Evolutionary conservation across 176 grass and related monocot genomes (phyloP), one percentile per base, ranked within the genome.

Genomic region (Neostapfia colusana): DNA sequence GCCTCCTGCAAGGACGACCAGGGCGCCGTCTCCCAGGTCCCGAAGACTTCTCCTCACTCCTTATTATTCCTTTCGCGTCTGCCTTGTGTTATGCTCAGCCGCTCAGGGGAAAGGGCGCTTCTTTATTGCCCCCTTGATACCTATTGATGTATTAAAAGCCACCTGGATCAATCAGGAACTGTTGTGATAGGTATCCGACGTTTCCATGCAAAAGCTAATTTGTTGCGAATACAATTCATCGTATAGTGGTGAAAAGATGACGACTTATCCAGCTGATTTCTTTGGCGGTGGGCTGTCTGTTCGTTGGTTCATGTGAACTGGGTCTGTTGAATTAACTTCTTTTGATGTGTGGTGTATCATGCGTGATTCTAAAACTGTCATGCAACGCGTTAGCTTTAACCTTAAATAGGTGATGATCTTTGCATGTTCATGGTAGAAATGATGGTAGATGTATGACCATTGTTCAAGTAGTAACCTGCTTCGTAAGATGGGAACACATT

Each of bases 1-100:
- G 87, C 89, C 43, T 81, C 95, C 65, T 92, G 87, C 85, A 88
- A 92, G 92, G 92, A 92, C 66, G 95, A 99, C 78, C 85, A 58
- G 71, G 81, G 92, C 69, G 85, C 95, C 76, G 88, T 84, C 50
- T 87, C 92, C 53, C 85, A 95, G 91, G 92, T 99, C 34, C 40
- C 10, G 26, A 10, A 63, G 66, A 40, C 26, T 40, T 40, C 79
- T 3, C 73, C 43, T 67, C 79, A 41, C 40, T 45, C 74, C 6
- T 61, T 31, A 11, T 55, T 50, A 57, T 38, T 81, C 55, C 62
- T 20, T 72, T 26, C 31, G 35, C 35, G 41, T 27, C 56, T n/a
- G 42, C 69, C 37, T 62, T 21, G 79, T 48, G 55, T 20, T 72
- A n/a, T 68, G 17, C 39, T 27, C 55, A 12, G 61, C 20, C n/a